phyloP scores from a whole-genome alignment of 2,329 filamentous ascomycete species.

The Dactylellina sp. region DNA sequence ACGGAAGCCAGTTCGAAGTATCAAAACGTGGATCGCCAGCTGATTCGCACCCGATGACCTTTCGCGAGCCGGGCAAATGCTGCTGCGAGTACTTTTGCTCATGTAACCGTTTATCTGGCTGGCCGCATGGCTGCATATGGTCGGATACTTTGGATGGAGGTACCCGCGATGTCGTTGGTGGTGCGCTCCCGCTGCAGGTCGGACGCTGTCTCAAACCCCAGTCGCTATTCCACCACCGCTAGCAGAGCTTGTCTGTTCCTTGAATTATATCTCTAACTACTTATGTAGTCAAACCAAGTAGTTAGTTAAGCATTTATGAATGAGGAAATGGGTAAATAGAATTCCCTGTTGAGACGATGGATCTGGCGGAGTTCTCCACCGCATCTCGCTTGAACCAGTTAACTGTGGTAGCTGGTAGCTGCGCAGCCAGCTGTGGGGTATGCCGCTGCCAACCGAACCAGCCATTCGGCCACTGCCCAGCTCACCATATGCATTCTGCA shows the following conservation, averaged over 20 bases:
- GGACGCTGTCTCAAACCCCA: constrained; percentile 8
- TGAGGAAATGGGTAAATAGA: neutral
- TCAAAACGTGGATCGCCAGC: constrained; percentile 4
- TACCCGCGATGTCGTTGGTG: too few species aligned
- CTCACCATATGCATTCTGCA: constrained; percentile 8
- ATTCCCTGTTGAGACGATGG: neutral
- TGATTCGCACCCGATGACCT: constrained; percentile 13
- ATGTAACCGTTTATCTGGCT: too few species aligned
- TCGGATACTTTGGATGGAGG: too few species aligned
- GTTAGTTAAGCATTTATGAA: too few species aligned
- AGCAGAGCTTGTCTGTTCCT: too few species aligned
- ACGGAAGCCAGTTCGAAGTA: too few species aligned
- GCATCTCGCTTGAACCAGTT: neutral
- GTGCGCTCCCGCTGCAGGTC: constrained; percentile 18
- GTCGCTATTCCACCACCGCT: too few species aligned
- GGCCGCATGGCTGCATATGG: too few species aligned
- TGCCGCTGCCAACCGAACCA: constrained; percentile 47
- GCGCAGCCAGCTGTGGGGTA: constrained; percentile 34
- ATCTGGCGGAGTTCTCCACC: constrained; percentile 30
- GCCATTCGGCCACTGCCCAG: neutral
- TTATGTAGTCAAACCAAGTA: too few species aligned
- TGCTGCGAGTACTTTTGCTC: too few species aligned
- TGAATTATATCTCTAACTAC: too few species aligned
- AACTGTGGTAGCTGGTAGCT: neutral
- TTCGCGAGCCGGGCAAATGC: too few species aligned